Evolutionary conservation across 441 rosid genomes (phyloP).

Genomic region (Viola pubescens): DNA sequence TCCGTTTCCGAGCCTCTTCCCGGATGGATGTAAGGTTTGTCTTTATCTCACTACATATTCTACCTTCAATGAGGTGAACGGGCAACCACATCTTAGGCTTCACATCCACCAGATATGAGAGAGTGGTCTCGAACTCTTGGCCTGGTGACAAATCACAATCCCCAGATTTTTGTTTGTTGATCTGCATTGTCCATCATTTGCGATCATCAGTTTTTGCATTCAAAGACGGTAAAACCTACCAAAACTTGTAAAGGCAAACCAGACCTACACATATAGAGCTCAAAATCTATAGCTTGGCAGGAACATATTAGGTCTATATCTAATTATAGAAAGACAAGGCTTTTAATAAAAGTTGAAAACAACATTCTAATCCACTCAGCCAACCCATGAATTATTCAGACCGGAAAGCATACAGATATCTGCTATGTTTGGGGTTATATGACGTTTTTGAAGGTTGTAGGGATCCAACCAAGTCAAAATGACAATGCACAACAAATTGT

Average conservation of each 20-base stretch:
- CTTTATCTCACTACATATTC: slow-evolving; percentile 62
- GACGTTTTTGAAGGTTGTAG: no score
- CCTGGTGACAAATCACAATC: slow-evolving; percentile 23
- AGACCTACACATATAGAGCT: not conserved
- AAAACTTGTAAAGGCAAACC: not conserved
- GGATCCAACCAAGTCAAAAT: no score
- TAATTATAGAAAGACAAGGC: no score
- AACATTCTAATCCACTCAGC: no score
- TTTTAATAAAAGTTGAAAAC: no score
- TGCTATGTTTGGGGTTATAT: no score
- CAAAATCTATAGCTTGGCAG: not conserved
- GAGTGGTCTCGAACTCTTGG: slow-evolving; percentile 45
- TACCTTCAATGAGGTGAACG: slow-evolving; percentile 63
- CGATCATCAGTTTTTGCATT: slow-evolving; percentile 6
- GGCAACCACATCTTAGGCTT: slow-evolving; percentile 81
- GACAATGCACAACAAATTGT: no score
- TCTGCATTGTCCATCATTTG: slow-evolving; percentile 31
- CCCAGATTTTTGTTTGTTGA: slow-evolving; percentile 24
- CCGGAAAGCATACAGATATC: no score
- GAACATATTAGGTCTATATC: no score
- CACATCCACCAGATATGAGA: slow-evolving; percentile 51
- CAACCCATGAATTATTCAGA: no score
- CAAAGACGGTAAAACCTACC: not conserved
- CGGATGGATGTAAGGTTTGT: slow-evolving; percentile 58
- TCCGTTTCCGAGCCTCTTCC: slow-evolving; percentile 52